Evolutionary conservation across 805 yeast species (phyloP).

Genomic region (Kuraishia ogatae): DNA sequence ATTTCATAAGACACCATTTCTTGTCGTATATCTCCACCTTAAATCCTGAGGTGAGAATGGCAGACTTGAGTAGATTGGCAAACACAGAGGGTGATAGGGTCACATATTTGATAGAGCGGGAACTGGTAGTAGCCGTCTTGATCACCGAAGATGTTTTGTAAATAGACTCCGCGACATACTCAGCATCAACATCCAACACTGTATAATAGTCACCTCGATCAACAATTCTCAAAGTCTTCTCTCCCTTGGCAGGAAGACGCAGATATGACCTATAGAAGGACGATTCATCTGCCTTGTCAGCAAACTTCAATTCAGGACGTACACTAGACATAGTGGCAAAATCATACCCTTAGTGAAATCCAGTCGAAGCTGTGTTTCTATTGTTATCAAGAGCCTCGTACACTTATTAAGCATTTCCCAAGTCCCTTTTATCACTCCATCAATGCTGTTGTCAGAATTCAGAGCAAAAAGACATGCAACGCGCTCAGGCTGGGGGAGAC

Average conservation of each 20-base stretch:
- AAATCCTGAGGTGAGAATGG: slow-evolving; percentile 61
- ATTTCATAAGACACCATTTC: slow-evolving; percentile 45
- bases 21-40: slow-evolving; percentile 77
- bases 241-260: slow-evolving; percentile 38
- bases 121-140: slow-evolving; percentile 36
- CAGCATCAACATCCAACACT: slow-evolving; percentile 67
- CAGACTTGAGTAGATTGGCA: slow-evolving; percentile 50
- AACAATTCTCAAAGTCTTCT: slow-evolving; percentile 56
- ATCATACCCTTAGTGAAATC: not conserved
- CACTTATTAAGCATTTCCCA: too few relatives aligned
- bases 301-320: slow-evolving; percentile 51
- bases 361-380: too few relatives aligned
- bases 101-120: slow-evolving; percentile 42
- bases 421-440: too few relatives aligned
- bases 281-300: slow-evolving; percentile 40
- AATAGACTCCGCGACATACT: slow-evolving; percentile 70
- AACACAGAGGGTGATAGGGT: slow-evolving; percentile 75
- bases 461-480: not conserved
- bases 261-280: slow-evolving; percentile 39
- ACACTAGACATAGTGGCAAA: slow-evolving; percentile 17
- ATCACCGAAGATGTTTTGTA: slow-evolving; percentile 80
- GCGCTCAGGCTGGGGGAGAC: not conserved
- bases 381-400: too few relatives aligned
- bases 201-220: slow-evolving; percentile 80
- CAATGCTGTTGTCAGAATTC: not conserved